A percentile compares a stretch with the other conserved stretches of the same genome.
These are phyloP conservation scores for Cutaneotrichosporon cavernicola DNA, from an alignment of 1,284 basidiomycete genomes.

Conservation along the genomic window DNA sequence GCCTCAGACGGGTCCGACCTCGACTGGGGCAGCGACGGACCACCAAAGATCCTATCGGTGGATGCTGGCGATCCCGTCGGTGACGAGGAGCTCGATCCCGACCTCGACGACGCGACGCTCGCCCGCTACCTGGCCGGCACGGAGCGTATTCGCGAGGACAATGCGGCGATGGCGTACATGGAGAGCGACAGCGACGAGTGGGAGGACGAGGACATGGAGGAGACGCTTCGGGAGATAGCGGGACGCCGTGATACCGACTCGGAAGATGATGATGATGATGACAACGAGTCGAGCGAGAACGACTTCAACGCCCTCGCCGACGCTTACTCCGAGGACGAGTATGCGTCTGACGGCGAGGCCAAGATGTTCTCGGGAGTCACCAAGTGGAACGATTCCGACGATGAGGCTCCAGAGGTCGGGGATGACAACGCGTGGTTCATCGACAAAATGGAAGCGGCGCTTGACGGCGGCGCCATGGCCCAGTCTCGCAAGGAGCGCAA, in stretches of 20 bases:
- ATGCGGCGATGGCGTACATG: conserved; percentile 19
- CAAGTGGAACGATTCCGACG: conserved; percentile 20
- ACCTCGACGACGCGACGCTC: conserved; percentile 34
- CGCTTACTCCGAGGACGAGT: conserved; percentile 25
- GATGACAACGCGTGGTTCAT: conserved; percentile 28
- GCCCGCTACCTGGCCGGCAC: conserved; percentile 33
- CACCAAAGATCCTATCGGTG: background rate
- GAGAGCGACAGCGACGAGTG: conserved; percentile 26
- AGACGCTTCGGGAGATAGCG: conserved; percentile 17
- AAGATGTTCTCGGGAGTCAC: conserved; percentile 16
- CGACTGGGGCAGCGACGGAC: conserved; percentile 52
- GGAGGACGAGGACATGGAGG: conserved; percentile 22
- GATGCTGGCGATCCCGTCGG: conserved; percentile 14
- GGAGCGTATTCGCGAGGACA: conserved; percentile 15
- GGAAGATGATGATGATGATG: conserved; percentile 24
- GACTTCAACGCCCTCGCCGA: conserved; percentile 23
- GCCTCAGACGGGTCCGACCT: conserved; percentile 49
- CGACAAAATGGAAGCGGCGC: conserved; percentile 53
- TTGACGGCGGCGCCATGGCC: conserved; percentile 57
- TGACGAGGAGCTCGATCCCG: conserved; percentile 26
- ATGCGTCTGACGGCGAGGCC: conserved; percentile 21
- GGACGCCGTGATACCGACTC: conserved; percentile 3
- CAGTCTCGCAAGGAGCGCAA: conserved; percentile 61
- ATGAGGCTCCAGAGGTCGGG: conserved; percentile 23
- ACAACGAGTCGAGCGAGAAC: conserved; percentile 18